Percentiles rank a stretch among this genome's conserved stretches.
Conservation (phyloP, 2,329 filamentous ascomycete genomes). For the Escovopsis sp. region DNA sequence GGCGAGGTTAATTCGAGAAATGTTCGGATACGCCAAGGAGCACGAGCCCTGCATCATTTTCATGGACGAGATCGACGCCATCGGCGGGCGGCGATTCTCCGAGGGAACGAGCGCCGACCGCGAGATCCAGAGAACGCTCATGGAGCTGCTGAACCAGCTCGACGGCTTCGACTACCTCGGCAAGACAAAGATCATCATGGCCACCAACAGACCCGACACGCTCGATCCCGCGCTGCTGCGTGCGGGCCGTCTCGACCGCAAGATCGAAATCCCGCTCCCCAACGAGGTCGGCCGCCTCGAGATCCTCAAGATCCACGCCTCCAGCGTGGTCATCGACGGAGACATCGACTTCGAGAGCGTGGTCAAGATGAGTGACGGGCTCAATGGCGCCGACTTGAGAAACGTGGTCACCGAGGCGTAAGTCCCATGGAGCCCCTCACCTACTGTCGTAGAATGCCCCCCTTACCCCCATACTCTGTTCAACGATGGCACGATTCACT, state of each 20-base stretch:
- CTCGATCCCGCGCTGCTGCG: conserved; percentile 85
- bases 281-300: conserved; percentile 94
- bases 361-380: conserved; percentile 97
- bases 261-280: conserved; percentile 93
- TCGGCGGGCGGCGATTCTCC: conserved; percentile 89
- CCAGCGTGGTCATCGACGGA: conserved; percentile 73
- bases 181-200: conserved; percentile 99
- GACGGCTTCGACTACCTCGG: conserved; percentile 98
- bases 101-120: conserved; percentile 95
- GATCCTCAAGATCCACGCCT: conserved; percentile 94
- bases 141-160: conserved; percentile 97
- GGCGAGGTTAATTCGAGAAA: conserved; percentile 89
- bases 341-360: conserved; percentile 98
- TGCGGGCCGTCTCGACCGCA: conserved; percentile 86
- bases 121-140: conserved; percentile 94
- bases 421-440: conserved; percentile 25
- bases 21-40: conserved; percentile 99
- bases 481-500: neutral
- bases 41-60: conserved; percentile 99
- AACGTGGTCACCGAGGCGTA: conserved; percentile 98
- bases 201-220: conserved; percentile 92
- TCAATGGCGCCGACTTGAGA: conserved; percentile 93
- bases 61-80: conserved; percentile 99
- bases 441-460: neutral
- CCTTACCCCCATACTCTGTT: conserved; percentile 8